Base-by-base conservation (phyloP, 2,329 filamentous ascomycete genomes). In the Blastomyces emzantsi region DNA sequence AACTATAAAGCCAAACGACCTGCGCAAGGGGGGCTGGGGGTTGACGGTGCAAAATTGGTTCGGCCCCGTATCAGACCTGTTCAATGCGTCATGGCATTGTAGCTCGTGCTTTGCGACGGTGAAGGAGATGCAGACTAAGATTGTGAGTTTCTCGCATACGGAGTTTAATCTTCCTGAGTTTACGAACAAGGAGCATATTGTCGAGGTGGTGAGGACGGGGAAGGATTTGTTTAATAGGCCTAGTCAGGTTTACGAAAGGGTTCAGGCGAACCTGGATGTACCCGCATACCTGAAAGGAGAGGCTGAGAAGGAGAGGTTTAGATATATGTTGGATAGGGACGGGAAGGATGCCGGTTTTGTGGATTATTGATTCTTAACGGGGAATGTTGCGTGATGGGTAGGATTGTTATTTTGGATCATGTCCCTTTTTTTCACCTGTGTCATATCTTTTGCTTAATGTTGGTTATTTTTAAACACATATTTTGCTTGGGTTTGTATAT, bases 11-110 rank as follows among this genome's bases (percentile, higher is more conserved):
- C 85, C 85, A 0, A 78, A 78, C 33, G 79, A 85, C 67, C 75
- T 87, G 60, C 81, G 30, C n/a, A 54, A n/a, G 19, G 45, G 30
- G 60, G 81, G 30, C n/a, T 49, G 28, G n/a, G 22, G 30, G 4
- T 49, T 22, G 17, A 30, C 55, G 4, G 3, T 55, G 22, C 36
- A 13, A 3, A 55, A 55, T 13, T 41, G 8, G 49, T 62, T 62
- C 49, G 30, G n/a, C 33, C 0, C 47, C 7, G 9, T 19, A 66
- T 78, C 73, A 8, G 75, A 77, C 6, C 66, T 85, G 43, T 72
- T 71, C 68, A 80, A 83, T 67, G 81, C 83, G 0, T 80, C 75
- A 0, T 87, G 85, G 85, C 84, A 87, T 71, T 87, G 85, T 76
- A 85, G 82, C 60, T 82, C 78, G 63, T 87, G 85, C 74, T 86